Evolutionary conservation across 2,329 filamentous ascomycete species (phyloP).

Genomic region (Aspergillus arachidicola): DNA sequence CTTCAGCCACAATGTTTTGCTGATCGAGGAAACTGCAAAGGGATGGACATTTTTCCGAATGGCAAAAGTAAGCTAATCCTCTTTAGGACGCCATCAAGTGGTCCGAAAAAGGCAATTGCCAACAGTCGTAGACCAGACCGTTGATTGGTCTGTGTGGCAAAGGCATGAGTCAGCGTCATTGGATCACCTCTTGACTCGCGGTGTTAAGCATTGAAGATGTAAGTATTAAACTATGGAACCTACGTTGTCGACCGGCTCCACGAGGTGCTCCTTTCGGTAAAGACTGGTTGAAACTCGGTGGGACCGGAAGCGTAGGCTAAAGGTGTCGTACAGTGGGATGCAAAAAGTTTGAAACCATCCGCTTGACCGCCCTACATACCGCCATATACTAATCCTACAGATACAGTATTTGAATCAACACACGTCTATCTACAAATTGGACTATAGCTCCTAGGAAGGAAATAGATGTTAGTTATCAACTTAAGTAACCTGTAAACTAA

Average conservation of each 20-base stretch:
- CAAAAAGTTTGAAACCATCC: too few relatives aligned
- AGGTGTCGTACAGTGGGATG: too few relatives aligned
- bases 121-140: background rate
- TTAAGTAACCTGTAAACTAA: too few relatives aligned
- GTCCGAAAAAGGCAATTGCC: background rate
- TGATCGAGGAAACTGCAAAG: background rate
- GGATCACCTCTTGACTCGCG: background rate
- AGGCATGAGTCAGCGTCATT: background rate
- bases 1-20: background rate
- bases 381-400: too few relatives aligned
- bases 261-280: background rate
- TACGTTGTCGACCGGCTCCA: background rate
- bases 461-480: too few relatives aligned
- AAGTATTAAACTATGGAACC: background rate
- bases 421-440: too few relatives aligned
- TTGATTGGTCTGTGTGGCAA: background rate
- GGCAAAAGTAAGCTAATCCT: background rate
- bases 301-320: background rate
- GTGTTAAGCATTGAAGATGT: background rate
- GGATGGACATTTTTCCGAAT: background rate
- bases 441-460: too few relatives aligned
- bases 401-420: too few relatives aligned
- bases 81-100: background rate
- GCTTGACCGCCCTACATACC: too few relatives aligned
- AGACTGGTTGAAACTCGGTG: background rate